Evolutionary conservation across 441 rosid species (phyloP).

Genomic region (Metrosideros polymorpha): DNA sequence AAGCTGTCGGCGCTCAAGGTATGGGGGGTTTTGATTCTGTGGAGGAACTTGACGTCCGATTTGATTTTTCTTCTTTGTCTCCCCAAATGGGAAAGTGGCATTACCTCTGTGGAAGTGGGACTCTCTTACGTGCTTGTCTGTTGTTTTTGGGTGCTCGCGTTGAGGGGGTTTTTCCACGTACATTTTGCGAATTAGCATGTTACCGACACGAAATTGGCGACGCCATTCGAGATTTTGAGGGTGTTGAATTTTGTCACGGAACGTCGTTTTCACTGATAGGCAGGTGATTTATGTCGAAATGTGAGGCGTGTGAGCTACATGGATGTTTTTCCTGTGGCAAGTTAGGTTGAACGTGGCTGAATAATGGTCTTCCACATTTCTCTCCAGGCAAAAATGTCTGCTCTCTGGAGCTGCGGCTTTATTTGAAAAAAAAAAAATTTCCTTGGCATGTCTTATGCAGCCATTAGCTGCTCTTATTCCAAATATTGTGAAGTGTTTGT

Average conservation of each 20-base stretch:
- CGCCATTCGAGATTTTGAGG: background rate
- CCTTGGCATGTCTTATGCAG: background rate
- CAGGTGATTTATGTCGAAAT: background rate
- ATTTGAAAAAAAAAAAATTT: background rate
- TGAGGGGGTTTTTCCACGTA: background rate
- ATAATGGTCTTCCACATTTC: background rate
- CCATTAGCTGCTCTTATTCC: background rate
- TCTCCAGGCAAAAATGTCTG: background rate
- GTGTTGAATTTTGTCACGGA: background rate
- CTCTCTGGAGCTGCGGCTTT: background rate
- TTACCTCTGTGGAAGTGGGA: background rate
- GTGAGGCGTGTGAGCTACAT: background rate
- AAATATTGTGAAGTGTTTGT: background rate
- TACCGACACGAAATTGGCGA: background rate
- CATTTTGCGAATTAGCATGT: background rate
- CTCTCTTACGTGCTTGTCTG: background rate
- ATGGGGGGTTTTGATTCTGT: background rate
- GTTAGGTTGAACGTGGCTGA: background rate
- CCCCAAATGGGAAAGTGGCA: background rate
- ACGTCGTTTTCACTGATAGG: background rate
- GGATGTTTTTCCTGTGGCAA: background rate
- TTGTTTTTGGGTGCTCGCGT: background rate
- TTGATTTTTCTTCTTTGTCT: background rate
- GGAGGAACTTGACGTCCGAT: background rate
- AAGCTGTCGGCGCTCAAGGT: conserved; percentile 4